Base-by-base conservation (phyloP, 2,329 filamentous ascomycete species). In the Aspergillus puulaauensis region DNA sequence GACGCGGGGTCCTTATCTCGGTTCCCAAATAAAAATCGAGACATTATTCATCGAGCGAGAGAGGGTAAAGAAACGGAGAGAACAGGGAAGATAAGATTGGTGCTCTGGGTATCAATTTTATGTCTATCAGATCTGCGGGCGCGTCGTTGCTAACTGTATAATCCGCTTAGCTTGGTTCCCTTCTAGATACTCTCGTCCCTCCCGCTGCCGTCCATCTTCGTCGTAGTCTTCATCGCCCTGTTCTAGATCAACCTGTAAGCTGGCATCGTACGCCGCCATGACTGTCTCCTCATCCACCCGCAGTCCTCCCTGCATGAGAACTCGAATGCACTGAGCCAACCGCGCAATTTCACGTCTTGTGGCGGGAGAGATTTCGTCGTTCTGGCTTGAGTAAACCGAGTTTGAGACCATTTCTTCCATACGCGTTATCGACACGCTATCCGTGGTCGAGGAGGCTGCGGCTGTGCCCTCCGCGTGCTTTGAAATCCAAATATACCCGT, bases 401-500 rank as follows among this genome's bases (percentile, higher is more conserved):
- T 87, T 86, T 62, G 87, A 92, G 19, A 95, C 89, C 65, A 82
- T 87, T 77, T 99, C 95, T 73, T 98, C 95, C 73, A 97, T 83
- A 64, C 90, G 85, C 53, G 91, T 96, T 68, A 97, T 90, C 2
- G 83, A 82, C 9, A 79, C 86, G 70, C 80, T 81, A 54, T 78
- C 79, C 8, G 71, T 73, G n/a, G 79, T 77, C 44, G 82, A 75
- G 2, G 68, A 74, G 17, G 71, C 71, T 3, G 68, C 73, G 14
- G 67, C 71, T 54, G 64, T 68, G 50, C 76, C 83, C 64, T 90
- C 87, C 7, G 89, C 79, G 67, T 96, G 91, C 78, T 91, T 93
- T 75, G 88, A 88, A 69, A 98, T 93, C 90, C 91, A 99, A 58
- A 98, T 92, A 72, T 96, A 98, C 1, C 95, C 95, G 69, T 99